These are phyloP conservation scores for Metschnikowia chrysomelidarum DNA, from an alignment of 805 yeast genomes.

Conservation along the genomic window DNA sequence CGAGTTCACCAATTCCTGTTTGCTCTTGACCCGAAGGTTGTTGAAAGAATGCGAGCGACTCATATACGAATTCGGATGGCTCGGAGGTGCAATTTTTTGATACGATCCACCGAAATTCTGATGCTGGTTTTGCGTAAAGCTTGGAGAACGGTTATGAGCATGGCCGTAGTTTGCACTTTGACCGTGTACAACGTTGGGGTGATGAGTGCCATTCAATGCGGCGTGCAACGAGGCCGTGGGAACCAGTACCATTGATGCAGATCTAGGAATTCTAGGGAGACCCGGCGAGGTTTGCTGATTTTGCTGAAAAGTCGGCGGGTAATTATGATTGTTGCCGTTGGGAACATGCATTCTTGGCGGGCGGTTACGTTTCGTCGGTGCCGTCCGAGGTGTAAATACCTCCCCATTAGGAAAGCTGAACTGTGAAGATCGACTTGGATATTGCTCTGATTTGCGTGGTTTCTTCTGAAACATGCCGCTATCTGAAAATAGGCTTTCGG, in stretches of 20 bases:
- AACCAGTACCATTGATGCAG: slow-evolving; percentile 17
- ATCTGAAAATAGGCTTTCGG: slow-evolving; percentile 37
- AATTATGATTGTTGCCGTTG: too few species aligned
- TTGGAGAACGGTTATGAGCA: not conserved
- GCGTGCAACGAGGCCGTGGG: slow-evolving; percentile 5
- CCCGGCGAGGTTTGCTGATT: too few species aligned
- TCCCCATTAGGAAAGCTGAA: slow-evolving; percentile 55
- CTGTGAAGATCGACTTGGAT: slow-evolving; percentile 15
- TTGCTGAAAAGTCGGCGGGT: too few species aligned
- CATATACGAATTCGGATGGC: slow-evolving; percentile 3
- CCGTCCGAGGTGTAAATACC: slow-evolving; percentile 46
- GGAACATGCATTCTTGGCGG: slow-evolving; percentile 35
- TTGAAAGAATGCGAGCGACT: slow-evolving; percentile 19
- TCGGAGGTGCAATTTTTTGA: too few species aligned
- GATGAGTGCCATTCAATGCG: too few species aligned
- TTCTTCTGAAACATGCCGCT: slow-evolving; percentile 41
- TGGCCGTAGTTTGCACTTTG: too few species aligned
- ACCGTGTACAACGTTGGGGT: too few species aligned
- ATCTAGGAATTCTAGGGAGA: slow-evolving; percentile 7
- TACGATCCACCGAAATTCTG: not conserved
- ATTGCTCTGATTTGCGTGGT: slow-evolving; percentile 27
- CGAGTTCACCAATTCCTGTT: slow-evolving; percentile 22
- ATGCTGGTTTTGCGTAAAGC: not conserved
- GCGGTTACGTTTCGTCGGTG: slow-evolving; percentile 38
- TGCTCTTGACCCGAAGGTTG: slow-evolving; percentile 17